phyloP scores from a whole-genome alignment of 352 stramenopile genomes.

The Pythium periplocum region DNA sequence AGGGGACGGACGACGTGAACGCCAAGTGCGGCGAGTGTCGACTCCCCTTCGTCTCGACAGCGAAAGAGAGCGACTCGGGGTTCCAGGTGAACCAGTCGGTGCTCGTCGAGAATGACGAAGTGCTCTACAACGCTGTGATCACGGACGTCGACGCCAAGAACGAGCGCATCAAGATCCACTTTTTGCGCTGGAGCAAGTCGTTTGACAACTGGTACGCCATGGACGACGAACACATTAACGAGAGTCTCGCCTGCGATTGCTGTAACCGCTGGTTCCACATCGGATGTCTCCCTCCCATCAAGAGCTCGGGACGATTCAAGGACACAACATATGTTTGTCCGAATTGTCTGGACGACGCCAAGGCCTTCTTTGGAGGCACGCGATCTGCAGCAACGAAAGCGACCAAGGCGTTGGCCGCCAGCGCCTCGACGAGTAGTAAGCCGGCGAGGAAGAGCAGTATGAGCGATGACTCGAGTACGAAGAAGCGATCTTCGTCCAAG shows the following conservation, averaged over 20 bases:
- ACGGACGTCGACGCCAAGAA: slow-evolving; percentile 65
- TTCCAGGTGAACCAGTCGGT: slow-evolving; percentile 84
- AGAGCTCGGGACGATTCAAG: slow-evolving; percentile 79
- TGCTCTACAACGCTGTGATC: slow-evolving; percentile 85
- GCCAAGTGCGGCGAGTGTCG: slow-evolving; percentile 63
- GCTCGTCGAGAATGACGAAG: slow-evolving; percentile 80
- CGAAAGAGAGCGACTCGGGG: slow-evolving; percentile 16
- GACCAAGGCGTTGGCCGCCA: too few species aligned
- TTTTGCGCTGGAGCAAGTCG: slow-evolving; percentile 81
- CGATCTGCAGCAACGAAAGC: too few species aligned
- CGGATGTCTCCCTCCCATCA: slow-evolving; percentile 76
- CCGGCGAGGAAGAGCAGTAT: slow-evolving; percentile 11
- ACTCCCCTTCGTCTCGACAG: slow-evolving; percentile 41
- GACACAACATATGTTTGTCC: slow-evolving; percentile 84
- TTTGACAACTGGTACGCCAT: slow-evolving; percentile 88
- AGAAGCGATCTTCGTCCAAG: slow-evolving; percentile 5
- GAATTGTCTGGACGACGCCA: slow-evolving; percentile 70
- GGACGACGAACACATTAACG: slow-evolving; percentile 87
- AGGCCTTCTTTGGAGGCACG: slow-evolving; percentile 45
- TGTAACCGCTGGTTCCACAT: slow-evolving; percentile 89
- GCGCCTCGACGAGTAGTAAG: slow-evolving; percentile 4
- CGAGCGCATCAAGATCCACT: slow-evolving; percentile 86
- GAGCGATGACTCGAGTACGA: slow-evolving; percentile 4
- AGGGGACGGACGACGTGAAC: slow-evolving; percentile 46
- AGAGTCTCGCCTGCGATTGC: slow-evolving; percentile 84